Conservation (phyloP, 805 yeast genomes). For the Kodamaea hsintzibuensis region DNA sequence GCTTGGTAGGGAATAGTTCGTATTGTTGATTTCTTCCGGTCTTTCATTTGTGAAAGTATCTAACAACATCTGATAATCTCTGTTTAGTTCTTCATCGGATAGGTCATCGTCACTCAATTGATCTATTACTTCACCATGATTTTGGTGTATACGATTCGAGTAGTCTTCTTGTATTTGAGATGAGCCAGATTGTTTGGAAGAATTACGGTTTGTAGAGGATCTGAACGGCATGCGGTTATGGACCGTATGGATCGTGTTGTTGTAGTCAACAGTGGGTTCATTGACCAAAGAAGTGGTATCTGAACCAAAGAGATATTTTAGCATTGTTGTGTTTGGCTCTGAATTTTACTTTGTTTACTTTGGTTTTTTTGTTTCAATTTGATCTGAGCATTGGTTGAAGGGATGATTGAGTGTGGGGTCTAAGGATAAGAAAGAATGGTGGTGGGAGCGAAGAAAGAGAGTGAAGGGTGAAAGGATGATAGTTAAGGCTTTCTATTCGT, state of each 20-base stretch:
- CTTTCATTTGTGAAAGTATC: conserved; percentile 10
- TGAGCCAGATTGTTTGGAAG: background rate
- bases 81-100: conserved; percentile 13
- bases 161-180: background rate
- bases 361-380: too few relatives aligned
- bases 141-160: background rate
- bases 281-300: conserved; percentile 23
- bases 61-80: conserved; percentile 12
- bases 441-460: too few relatives aligned
- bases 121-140: background rate
- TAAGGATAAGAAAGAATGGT: too few relatives aligned
- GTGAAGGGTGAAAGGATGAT: too few relatives aligned
- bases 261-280: conserved; percentile 39
- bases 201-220: too few relatives aligned
- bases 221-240: background rate
- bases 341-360: too few relatives aligned
- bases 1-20: conserved; percentile 17
- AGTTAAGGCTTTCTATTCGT: too few relatives aligned
- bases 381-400: too few relatives aligned
- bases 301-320: conserved; percentile 13
- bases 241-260: conserved; percentile 21
- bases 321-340: conserved; percentile 7
- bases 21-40: background rate
- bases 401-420: too few relatives aligned
- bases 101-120: conserved; percentile 9